Conservation (phyloP, 2,329 filamentous ascomycete genomes). For the Beauveria pseudobassiana region DNA sequence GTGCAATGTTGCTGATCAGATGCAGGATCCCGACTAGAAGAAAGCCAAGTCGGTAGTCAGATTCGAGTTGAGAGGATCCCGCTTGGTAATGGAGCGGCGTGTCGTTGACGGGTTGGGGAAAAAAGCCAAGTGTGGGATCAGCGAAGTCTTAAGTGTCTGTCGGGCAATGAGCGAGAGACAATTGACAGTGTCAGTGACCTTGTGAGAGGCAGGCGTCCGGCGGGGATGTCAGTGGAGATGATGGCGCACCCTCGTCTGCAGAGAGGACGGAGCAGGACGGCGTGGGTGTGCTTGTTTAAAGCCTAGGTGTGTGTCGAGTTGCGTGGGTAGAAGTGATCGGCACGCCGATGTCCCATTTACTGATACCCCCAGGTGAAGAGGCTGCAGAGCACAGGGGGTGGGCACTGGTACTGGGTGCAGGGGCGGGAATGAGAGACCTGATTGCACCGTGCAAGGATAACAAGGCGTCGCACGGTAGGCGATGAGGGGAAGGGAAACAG, state of each 20-base stretch:
- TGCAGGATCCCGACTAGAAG: conserved; percentile 38
- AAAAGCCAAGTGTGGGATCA: conserved; percentile 40
- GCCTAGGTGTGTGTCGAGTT: conserved; percentile 40
- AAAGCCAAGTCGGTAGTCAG: conserved; percentile 33
- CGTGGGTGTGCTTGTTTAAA: conserved; percentile 13
- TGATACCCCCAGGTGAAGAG: conserved; percentile 36
- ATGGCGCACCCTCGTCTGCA: conserved; percentile 11
- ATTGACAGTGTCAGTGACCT: conserved; percentile 10
- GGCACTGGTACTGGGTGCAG: neutral
- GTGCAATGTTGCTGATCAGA: conserved; percentile 40
- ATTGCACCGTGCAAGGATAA: neutral
- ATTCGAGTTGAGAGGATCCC: conserved; percentile 26
- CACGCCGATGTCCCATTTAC: conserved; percentile 44
- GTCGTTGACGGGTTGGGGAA: conserved; percentile 10
- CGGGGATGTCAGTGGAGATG: conserved; percentile 29
- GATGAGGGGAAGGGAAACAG: neutral
- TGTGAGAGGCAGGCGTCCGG: conserved; percentile 23
- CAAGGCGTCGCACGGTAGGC: neutral
- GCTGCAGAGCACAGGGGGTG: conserved; percentile 17
- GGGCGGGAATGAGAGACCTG: conserved; percentile 1
- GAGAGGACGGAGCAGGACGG: neutral
- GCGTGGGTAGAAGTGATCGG: conserved; percentile 44
- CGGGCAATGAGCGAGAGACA: conserved; percentile 22
- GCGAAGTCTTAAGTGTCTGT: conserved; percentile 51
- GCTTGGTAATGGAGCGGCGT: conserved; percentile 1